Percentiles rank a stretch among this genome's conserved stretches.
Evolutionary conservation across 306 rosid species (phyloP).

Genomic region (Arachis hypogaea): DNA sequence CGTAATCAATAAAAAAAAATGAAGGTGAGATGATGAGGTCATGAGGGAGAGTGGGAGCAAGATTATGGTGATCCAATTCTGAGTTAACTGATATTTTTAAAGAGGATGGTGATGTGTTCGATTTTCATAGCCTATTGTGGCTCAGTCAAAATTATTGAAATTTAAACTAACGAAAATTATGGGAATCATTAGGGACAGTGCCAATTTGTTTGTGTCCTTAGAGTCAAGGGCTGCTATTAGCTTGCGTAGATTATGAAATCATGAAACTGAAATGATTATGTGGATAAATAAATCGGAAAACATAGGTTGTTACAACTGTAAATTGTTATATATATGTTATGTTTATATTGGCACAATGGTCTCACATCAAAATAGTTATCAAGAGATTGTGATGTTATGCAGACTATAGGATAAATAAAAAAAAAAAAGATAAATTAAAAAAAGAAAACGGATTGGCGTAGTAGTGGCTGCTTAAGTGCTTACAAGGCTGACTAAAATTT

Average conservation of each 20-base stretch:
- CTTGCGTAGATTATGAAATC: neutral
- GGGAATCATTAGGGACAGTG: neutral
- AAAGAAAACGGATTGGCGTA: too few species aligned
- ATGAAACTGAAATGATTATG: neutral
- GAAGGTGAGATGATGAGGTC: neutral
- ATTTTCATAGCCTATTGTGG: neutral
- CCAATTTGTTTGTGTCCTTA: slow-evolving; percentile 11
- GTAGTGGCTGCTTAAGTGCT: neutral
- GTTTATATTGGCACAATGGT: neutral
- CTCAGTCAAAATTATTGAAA: neutral
- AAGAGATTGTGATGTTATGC: neutral
- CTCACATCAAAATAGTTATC: neutral
- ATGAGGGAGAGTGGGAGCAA: neutral
- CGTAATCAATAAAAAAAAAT: neutral
- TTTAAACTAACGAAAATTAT: neutral
- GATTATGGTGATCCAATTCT: neutral
- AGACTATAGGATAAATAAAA: too few species aligned
- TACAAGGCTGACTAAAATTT: neutral
- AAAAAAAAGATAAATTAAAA: too few species aligned
- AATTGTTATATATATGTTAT: neutral
- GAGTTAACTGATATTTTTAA: neutral
- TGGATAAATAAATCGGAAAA: neutral
- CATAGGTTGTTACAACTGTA: too few species aligned
- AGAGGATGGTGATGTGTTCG: neutral
- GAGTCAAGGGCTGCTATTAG: slow-evolving; percentile 27